Evolutionary conservation across 352 stramenopile species (phyloP).

Genomic region (Pythium rhizo-oryzae): DNA sequence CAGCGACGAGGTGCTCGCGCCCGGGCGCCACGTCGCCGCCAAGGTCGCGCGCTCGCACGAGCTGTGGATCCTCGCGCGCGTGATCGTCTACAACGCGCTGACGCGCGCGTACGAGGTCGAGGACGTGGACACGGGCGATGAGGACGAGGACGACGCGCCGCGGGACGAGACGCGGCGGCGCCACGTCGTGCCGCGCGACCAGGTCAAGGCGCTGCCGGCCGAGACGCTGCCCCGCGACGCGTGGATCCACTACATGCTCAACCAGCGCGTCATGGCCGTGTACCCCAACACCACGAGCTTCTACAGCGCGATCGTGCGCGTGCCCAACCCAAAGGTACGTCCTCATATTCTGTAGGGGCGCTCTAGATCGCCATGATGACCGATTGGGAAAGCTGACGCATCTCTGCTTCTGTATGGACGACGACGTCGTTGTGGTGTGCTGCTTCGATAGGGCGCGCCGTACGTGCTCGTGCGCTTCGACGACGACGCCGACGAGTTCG

Average conservation of each 20-base stretch:
- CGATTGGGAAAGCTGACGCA: no score
- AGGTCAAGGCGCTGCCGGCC: conserved; percentile 91
- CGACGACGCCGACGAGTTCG: conserved; percentile 95
- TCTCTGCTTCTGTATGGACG: neutral
- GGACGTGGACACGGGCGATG: conserved; percentile 91
- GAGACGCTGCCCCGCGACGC: conserved; percentile 52
- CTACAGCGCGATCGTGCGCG: conserved; percentile 92
- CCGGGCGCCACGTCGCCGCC: conserved; percentile 65
- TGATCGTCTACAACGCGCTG: conserved; percentile 89
- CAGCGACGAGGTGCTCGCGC: conserved; percentile 43
- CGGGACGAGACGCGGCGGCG: conserved; percentile 35
- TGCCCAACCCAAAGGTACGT: conserved; percentile 89
- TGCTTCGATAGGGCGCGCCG: conserved; percentile 54
- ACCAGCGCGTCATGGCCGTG: conserved; percentile 96
- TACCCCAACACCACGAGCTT: conserved; percentile 98
- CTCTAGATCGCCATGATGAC: neutral
- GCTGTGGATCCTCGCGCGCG: conserved; percentile 92
- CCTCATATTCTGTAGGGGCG: no score
- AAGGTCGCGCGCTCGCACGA: conserved; percentile 81
- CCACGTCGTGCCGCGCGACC: conserved; percentile 72
- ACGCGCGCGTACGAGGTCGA: conserved; percentile 95
- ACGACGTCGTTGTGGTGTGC: neutral
- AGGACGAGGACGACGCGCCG: conserved; percentile 53
- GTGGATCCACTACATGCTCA: conserved; percentile 88
- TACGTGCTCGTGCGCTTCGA: conserved; percentile 98